Conservation (phyloP, 768 basidiomycete species). For the Termitomyces titanicus region DNA sequence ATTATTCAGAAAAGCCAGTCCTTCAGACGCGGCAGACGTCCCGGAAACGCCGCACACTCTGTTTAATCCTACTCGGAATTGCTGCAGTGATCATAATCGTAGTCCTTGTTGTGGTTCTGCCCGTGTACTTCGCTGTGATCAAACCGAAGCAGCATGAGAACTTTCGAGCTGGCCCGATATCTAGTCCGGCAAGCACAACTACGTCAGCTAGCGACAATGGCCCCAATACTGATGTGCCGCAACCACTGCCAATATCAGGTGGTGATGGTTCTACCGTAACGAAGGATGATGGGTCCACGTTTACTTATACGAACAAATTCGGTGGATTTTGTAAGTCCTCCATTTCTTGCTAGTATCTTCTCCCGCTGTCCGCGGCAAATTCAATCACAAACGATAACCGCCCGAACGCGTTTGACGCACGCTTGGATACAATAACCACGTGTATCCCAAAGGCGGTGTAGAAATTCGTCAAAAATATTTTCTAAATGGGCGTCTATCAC, state of each 20-base stretch:
- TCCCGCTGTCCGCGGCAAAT: not conserved
- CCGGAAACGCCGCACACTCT: constrained; percentile 14
- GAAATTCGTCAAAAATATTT: not conserved
- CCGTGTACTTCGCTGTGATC: constrained; percentile 55
- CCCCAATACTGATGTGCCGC: constrained; percentile 5
- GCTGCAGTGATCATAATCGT: constrained; percentile 34
- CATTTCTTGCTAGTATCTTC: not conserved
- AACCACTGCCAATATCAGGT: constrained; percentile 40
- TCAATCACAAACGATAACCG: not conserved
- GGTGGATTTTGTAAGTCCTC: constrained; percentile 64
- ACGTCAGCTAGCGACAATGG: constrained; percentile 9
- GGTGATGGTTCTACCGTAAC: constrained; percentile 67
- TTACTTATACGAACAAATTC: constrained; percentile 75
- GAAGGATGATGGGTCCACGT: constrained; percentile 62
- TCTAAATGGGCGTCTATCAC: constrained; percentile 4
- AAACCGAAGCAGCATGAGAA: constrained; percentile 31
- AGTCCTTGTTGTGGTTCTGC: constrained; percentile 48
- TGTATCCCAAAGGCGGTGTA: constrained; percentile 3
- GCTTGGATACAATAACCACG: not conserved
- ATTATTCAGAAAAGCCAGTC: constrained; percentile 3
- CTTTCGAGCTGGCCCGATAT: not conserved
- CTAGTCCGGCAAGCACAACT: constrained; percentile 5
- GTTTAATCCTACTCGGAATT: constrained; percentile 28
- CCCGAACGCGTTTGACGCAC: not conserved
- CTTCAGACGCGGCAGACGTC: constrained; percentile 2